Evolutionary conservation across 805 yeast species (phyloP).

Genomic region (Cyberlindnera lachancei): DNA sequence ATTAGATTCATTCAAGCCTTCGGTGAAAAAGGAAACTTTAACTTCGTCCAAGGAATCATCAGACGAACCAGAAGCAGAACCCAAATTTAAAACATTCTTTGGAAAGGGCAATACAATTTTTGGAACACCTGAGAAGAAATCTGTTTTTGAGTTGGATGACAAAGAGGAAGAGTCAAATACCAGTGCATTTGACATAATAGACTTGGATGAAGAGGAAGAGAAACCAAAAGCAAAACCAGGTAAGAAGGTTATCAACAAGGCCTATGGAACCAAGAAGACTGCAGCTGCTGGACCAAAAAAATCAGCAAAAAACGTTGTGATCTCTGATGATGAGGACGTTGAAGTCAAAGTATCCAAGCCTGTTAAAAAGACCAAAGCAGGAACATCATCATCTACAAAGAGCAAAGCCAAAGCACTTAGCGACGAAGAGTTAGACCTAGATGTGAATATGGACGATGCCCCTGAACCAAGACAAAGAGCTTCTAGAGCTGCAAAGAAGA

Average conservation of each 20-base stretch:
- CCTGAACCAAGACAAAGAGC: constrained; percentile 13
- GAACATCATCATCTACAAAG: not conserved
- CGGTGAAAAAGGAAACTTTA: constrained; percentile 12
- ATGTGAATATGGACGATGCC: constrained; percentile 5
- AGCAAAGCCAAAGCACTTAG: constrained; percentile 2
- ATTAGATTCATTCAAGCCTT: constrained; percentile 2
- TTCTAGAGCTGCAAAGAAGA: constrained; percentile 14
- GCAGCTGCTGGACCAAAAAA: constrained; percentile 7
- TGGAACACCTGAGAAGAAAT: constrained; percentile 2
- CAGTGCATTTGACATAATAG: not conserved
- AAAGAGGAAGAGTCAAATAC: constrained; percentile 1
- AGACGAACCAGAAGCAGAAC: constrained; percentile 13
- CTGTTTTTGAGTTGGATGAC: constrained; percentile 7
- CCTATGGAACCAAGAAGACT: constrained; percentile 3
- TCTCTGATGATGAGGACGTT: constrained; percentile 12
- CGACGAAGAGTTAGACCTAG: constrained; percentile 13
- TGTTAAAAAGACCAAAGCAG: constrained; percentile 5
- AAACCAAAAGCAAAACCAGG: constrained; percentile 1
- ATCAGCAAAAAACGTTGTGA: constrained; percentile 5
- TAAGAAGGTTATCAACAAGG: constrained; percentile 11
- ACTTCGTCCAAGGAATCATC: constrained; percentile 3
- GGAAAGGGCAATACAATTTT: constrained; percentile 21
- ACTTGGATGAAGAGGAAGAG: constrained; percentile 5
- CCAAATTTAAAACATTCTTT: constrained; percentile 28
- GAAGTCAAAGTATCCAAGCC: constrained; percentile 10